Evolutionary conservation across 306 rosid species (phyloP), one percentile per base, ranked within the genome.

Genomic region (Bauhinia variegata): DNA sequence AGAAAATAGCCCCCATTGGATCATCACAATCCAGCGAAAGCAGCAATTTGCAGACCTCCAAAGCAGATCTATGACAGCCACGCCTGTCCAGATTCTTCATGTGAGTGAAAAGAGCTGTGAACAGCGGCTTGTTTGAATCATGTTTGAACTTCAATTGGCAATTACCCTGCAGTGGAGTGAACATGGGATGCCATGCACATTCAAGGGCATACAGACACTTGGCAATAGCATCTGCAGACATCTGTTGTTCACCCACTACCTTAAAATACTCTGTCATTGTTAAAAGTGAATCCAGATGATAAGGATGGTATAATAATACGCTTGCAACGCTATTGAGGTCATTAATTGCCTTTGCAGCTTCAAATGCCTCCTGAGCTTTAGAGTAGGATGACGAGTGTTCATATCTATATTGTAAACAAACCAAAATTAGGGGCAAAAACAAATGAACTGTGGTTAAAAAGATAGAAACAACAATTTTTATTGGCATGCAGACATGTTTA

Each of bases 11-110:
- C 71, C 99, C 97, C 95, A 83, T 83, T 43, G 97, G 99, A 82
- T 90, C 96, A 72, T 93, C 92, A 11, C 80, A 85, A 80, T 93
- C 99, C 54, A 93, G 81, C 10, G 96, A 90, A 73, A 93, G 90
- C 85, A 93, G 77, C 54, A 93, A 70, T 72, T 90, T 93, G 82
- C 97, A 93, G 72, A 90, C 97, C 77, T 93, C 97, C 67, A 93
- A 82, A 78, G 97, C 97, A 59, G 97, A 90, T 65, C 99, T 85
- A 85, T 93, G 97, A 74, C 96, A 93, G 50, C 99, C 99, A 47
- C 99, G 96, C 67, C 95, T 78, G 61, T 93, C 87, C 86, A 93
- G 78, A 68, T 87, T 90, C 75, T 87, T 93, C 89, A 93, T 81
- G 84, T 90, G 99, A 68, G 84, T 83, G 67, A 93, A 93, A 72